Evolutionary conservation across 495 filamentous ascomycete species (phyloP).

Genomic region (Rhypophila decipiens): DNA sequence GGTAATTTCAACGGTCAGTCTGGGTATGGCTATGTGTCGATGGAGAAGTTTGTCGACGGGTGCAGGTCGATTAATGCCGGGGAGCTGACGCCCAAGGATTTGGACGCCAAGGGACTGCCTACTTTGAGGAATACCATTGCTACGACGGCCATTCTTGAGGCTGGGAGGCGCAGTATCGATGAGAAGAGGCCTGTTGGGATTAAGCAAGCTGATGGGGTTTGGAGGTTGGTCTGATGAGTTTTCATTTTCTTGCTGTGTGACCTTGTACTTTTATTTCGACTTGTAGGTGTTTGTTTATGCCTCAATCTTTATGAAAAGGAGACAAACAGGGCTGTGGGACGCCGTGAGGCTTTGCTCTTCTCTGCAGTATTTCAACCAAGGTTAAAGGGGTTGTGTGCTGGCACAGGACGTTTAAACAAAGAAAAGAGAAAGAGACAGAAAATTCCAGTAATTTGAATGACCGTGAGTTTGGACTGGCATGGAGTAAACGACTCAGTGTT

Average conservation of each 20-base stretch:
- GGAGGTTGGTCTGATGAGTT: slow-evolving; percentile 57
- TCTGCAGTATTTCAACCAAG: no score
- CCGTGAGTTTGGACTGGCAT: no score
- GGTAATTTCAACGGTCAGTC: slow-evolving; percentile 89
- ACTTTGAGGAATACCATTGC: slow-evolving; percentile 85
- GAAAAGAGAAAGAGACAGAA: no score
- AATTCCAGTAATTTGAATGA: no score
- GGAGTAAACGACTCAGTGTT: no score
- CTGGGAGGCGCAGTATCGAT: slow-evolving; percentile 74
- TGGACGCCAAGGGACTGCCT: slow-evolving; percentile 75
- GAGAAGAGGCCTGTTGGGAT: slow-evolving; percentile 74
- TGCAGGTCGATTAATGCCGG: slow-evolving; percentile 72
- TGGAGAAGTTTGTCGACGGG: slow-evolving; percentile 93
- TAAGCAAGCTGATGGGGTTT: slow-evolving; percentile 51
- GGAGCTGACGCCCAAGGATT: slow-evolving; percentile 58
- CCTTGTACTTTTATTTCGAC: no score
- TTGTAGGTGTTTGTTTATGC: no score
- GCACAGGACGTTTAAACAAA: no score
- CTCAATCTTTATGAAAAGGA: no score
- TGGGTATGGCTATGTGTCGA: slow-evolving; percentile 88
- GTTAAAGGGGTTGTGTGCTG: no score
- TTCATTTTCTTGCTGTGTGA: background rate
- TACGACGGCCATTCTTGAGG: slow-evolving; percentile 85
- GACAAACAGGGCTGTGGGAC: no score
- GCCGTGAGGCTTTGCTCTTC: no score